Evolutionary conservation across 257 asterid species (phyloP).

Genomic region (Ophiorrhiza pumila): DNA sequence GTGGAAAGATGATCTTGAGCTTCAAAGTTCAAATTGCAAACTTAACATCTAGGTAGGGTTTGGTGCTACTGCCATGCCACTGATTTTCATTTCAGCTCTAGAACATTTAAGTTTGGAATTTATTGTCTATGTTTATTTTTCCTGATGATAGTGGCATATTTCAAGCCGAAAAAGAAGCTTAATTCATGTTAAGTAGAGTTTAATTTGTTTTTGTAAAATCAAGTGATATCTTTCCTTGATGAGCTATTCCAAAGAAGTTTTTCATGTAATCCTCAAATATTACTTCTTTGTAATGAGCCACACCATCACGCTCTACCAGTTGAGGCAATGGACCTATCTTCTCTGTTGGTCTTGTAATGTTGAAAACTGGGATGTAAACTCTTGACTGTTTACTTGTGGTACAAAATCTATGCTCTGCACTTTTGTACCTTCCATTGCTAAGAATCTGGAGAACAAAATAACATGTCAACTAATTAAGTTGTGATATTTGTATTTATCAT

Average conservation of each 20-base stretch:
- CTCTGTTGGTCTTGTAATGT: constrained; percentile 22
- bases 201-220: constrained; percentile 19
- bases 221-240: constrained; percentile 37
- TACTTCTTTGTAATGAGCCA: constrained; percentile 29
- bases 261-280: constrained; percentile 36
- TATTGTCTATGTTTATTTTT: background rate
- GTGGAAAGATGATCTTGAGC: no score
- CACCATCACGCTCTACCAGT: constrained; percentile 27
- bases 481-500: no score
- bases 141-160: no score
- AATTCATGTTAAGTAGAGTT: no score
- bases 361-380: constrained; percentile 36
- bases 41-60: no score
- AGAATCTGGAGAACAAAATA: constrained; percentile 18
- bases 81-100: background rate
- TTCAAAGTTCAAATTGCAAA: no score
- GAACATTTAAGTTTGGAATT: background rate
- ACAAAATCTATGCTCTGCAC: constrained; percentile 41
- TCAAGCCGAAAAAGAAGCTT: no score
- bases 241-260: constrained; percentile 31
- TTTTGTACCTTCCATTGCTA: constrained; percentile 40
- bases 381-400: constrained; percentile 35
- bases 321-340: constrained; percentile 35
- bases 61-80: no score
- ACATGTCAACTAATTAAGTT: background rate